phyloP scores from a whole-genome alignment of 1,284 basidiomycete species.

The Somion occarium region DNA sequence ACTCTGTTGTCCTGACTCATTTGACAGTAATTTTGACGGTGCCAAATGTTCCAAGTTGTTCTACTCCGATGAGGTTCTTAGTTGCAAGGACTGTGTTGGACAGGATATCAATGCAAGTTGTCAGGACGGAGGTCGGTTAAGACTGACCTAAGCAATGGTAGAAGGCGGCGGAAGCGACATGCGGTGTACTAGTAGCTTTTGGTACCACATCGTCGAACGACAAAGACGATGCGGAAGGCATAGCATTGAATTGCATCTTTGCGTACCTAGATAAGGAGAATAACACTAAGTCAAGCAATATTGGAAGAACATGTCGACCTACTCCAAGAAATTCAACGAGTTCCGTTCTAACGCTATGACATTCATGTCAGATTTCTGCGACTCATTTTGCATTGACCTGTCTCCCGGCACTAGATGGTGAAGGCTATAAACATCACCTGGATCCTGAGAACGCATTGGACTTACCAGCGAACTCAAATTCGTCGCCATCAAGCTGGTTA shows the following conservation, averaged over 20 bases:
- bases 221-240: conserved; percentile 44
- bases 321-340: conserved; percentile 78
- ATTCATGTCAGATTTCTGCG: conserved; percentile 51
- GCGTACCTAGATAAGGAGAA: conserved; percentile 48
- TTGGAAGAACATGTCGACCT: conserved; percentile 16
- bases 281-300: background rate
- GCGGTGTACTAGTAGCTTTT: conserved; percentile 56
- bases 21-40: conserved; percentile 36
- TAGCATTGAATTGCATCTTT: conserved; percentile 65
- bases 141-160: conserved; percentile 74
- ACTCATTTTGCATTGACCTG: conserved; percentile 33
- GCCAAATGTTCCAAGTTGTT: conserved; percentile 53
- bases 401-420: conserved; percentile 22
- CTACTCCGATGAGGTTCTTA: conserved; percentile 52
- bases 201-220: conserved; percentile 66
- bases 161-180: conserved; percentile 73
- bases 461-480: conserved; percentile 62
- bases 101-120: conserved; percentile 8
- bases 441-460: conserved; percentile 16
- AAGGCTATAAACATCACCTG: conserved; percentile 3
- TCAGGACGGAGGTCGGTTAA: background rate
- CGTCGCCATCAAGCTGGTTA: conserved; percentile 46
- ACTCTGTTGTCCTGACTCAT: too few species aligned
- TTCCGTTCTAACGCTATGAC: conserved; percentile 62
- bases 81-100: conserved; percentile 58